A percentile compares a stretch with the other conserved stretches of the same genome.
Conservation (phyloP, 805 yeast genomes). For the Yarrowia sp. region DNA sequence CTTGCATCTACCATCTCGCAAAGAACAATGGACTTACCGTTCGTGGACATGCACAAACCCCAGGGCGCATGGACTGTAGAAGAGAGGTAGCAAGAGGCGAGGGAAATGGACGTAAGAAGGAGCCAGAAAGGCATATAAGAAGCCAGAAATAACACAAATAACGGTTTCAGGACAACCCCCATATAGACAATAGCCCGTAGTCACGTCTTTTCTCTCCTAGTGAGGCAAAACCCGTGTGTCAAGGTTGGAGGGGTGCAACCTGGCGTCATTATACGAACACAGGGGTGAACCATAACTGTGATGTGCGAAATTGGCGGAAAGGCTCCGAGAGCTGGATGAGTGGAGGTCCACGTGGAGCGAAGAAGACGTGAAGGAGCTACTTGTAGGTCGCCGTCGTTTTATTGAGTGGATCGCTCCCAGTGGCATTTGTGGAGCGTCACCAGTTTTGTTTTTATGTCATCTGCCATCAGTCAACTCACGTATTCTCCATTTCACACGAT, state of each 20-base stretch:
- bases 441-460: too few relatives aligned
- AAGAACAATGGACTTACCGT: conserved; percentile 23
- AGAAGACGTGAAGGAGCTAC: too few relatives aligned
- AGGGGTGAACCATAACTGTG: conserved; percentile 35
- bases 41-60: conserved; percentile 20
- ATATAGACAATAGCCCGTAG: too few relatives aligned
- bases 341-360: neutral
- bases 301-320: conserved; percentile 17
- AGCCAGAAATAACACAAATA: too few relatives aligned
- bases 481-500: too few relatives aligned
- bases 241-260: conserved; percentile 30
- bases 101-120: too few relatives aligned
- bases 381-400: too few relatives aligned
- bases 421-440: too few relatives aligned
- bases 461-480: too few relatives aligned
- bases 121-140: too few relatives aligned
- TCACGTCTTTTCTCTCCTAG: neutral
- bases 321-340: conserved; percentile 1
- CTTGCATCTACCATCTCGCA: conserved; percentile 17
- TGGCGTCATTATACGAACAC: conserved; percentile 33
- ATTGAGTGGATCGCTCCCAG: neutral
- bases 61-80: conserved; percentile 17
- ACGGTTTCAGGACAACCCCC: too few relatives aligned
- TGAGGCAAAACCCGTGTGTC: conserved; percentile 28
- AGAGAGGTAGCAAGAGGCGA: neutral